A percentile compares a stretch with the other conserved stretches of the same genome.
Evolutionary conservation across 495 filamentous ascomycete genomes (phyloP).

Genomic region (Podospora pseudocomata): DNA sequence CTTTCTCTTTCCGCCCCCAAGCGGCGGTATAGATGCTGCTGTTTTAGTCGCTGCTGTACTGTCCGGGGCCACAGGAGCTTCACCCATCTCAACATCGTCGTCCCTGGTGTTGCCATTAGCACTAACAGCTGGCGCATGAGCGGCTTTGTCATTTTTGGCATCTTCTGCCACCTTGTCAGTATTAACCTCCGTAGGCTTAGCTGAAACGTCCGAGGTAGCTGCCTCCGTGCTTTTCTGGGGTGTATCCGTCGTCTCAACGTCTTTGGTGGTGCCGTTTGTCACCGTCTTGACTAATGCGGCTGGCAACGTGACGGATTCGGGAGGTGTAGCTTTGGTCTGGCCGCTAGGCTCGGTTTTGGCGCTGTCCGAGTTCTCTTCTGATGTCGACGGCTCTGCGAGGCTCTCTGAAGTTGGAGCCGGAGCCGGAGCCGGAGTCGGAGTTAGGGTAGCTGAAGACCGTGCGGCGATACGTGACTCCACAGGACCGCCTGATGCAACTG

Average conservation of each 20-base stretch:
- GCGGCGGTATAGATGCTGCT: neutral
- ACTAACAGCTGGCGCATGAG: neutral
- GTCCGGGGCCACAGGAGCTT: constrained; percentile 15
- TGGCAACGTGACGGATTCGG: neutral
- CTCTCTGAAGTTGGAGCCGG: neutral
- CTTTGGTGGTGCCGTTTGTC: constrained; percentile 14
- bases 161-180: constrained; percentile 11
- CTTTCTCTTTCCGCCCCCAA: constrained; percentile 15
- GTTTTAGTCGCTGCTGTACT: constrained; percentile 1
- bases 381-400: neutral
- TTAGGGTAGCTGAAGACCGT: neutral
- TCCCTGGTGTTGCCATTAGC: constrained; percentile 13
- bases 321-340: too few relatives aligned
- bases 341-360: too few relatives aligned
- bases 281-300: neutral
- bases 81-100: constrained; percentile 23
- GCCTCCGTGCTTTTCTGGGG: constrained; percentile 11
- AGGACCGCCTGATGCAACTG: neutral
- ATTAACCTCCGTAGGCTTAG: constrained; percentile 4
- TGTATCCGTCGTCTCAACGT: neutral
- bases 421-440: neutral
- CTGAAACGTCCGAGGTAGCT: constrained; percentile 1
- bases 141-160: constrained; percentile 9
- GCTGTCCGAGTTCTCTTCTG: neutral
- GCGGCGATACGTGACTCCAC: neutral